These are phyloP conservation scores for Vigna mungo DNA, from an alignment of 306 rosid species.

Conservation along the genomic window DNA sequence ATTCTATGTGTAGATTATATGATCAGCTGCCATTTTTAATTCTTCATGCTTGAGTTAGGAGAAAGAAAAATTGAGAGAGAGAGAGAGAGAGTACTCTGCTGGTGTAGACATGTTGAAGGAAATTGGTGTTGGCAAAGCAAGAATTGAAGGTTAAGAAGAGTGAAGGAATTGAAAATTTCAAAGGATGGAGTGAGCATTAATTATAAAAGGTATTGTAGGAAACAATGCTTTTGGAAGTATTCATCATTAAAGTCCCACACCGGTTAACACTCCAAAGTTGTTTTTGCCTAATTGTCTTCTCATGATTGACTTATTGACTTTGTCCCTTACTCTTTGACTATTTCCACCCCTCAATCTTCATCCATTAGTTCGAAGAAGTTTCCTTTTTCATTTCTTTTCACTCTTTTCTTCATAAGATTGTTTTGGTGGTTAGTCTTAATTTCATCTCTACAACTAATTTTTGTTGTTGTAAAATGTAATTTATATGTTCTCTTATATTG, in stretches of 20 bases:
- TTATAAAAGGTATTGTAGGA: background rate
- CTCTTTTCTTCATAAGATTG: too few species aligned
- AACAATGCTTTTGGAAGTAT: background rate
- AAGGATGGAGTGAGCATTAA: constrained; percentile 24
- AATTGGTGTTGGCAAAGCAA: background rate
- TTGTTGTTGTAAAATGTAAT: too few species aligned
- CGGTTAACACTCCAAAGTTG: background rate
- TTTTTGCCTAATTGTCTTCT: too few species aligned
- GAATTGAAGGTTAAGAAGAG: background rate
- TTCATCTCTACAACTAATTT: too few species aligned
- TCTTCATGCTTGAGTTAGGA: background rate
- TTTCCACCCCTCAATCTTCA: background rate
- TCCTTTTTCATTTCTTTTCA: too few species aligned
- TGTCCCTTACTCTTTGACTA: background rate
- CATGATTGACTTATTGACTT: background rate
- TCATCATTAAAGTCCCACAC: background rate
- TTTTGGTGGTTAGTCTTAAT: too few species aligned
- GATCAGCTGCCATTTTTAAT: background rate
- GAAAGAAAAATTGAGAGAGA: background rate
- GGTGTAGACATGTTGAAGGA: constrained; percentile 73
- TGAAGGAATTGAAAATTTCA: constrained; percentile 39
- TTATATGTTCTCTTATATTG: too few species aligned
- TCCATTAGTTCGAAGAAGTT: too few species aligned
- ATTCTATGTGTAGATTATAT: background rate
- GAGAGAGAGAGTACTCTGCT: constrained; percentile 61